Evolutionary conservation across 805 yeast genomes (phyloP).

Genomic region (Cyberlindnera saturnus): DNA sequence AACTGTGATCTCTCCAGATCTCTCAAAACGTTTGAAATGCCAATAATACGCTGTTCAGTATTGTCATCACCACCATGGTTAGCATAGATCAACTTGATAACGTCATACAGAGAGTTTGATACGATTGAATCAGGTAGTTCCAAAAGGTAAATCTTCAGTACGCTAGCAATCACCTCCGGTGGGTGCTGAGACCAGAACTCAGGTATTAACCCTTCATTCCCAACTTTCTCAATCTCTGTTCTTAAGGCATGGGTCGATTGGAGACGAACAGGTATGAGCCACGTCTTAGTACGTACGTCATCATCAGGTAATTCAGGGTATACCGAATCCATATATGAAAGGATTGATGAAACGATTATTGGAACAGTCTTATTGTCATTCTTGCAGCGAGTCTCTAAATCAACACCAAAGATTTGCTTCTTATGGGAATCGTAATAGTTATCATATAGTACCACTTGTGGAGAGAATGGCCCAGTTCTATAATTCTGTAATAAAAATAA

Average conservation of each 20-base stretch:
- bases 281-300: slow-evolving; percentile 55
- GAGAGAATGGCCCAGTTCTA: slow-evolving; percentile 69
- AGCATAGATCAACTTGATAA: slow-evolving; percentile 60
- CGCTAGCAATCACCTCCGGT: slow-evolving; percentile 60
- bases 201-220: slow-evolving; percentile 34
- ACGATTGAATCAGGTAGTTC: slow-evolving; percentile 78
- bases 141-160: slow-evolving; percentile 63
- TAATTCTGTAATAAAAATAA: slow-evolving; percentile 59
- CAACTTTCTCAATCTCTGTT: slow-evolving; percentile 44
- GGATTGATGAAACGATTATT: slow-evolving; percentile 50
- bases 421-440: slow-evolving; percentile 67
- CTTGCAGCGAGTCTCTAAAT: slow-evolving; percentile 62
- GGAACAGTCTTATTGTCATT: slow-evolving; percentile 74
- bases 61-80: slow-evolving; percentile 34
- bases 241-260: slow-evolving; percentile 57
- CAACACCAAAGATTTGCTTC: slow-evolving; percentile 77
- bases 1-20: slow-evolving; percentile 66
- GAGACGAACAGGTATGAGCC: slow-evolving; percentile 65
- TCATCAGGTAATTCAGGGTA: slow-evolving; percentile 71
- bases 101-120: slow-evolving; percentile 57
- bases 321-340: slow-evolving; percentile 59
- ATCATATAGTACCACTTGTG: slow-evolving; percentile 68
- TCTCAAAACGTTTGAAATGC: slow-evolving; percentile 58
- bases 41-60: slow-evolving; percentile 41
- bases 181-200: slow-evolving; percentile 28